A percentile compares a stretch with the other conserved stretches of the same genome.
phyloP scores from a whole-genome alignment of 2,329 filamentous ascomycete species.

The Trichoderma citrinoviride region DNA sequence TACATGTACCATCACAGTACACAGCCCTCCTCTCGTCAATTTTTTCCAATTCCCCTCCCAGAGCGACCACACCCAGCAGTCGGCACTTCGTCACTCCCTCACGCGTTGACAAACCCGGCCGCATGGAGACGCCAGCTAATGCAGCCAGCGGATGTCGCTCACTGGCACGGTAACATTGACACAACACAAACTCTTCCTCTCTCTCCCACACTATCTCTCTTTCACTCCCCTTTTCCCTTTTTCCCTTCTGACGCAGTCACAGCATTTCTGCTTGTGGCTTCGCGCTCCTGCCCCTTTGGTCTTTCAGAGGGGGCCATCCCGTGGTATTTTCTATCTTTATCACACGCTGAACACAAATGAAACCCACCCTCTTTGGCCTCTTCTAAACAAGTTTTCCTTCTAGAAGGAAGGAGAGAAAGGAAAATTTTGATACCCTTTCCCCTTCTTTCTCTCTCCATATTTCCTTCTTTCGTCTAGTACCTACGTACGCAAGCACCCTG shows the following conservation, averaged over 20 bases:
- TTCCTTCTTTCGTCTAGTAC: background rate
- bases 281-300: background rate
- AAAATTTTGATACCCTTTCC: background rate
- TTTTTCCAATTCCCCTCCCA: background rate
- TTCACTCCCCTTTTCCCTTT: too few species aligned
- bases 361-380: background rate
- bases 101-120: background rate
- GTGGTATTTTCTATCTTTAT: conserved; percentile 2
- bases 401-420: background rate
- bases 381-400: background rate
- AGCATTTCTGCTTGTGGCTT: background rate
- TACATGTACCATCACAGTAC: background rate
- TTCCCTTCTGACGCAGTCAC: background rate
- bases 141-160: conserved; percentile 2
- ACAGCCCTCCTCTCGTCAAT: background rate
- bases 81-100: background rate
- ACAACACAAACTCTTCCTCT: background rate
- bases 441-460: background rate
- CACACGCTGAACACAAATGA: background rate
- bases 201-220: background rate
- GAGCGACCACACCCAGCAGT: background rate
- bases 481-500: too few species aligned
- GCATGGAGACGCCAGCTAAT: background rate
- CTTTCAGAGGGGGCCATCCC: background rate
- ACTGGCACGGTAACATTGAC: background rate